Conservation (phyloP, 805 yeast species). For the Starmerella davenportii region DNA sequence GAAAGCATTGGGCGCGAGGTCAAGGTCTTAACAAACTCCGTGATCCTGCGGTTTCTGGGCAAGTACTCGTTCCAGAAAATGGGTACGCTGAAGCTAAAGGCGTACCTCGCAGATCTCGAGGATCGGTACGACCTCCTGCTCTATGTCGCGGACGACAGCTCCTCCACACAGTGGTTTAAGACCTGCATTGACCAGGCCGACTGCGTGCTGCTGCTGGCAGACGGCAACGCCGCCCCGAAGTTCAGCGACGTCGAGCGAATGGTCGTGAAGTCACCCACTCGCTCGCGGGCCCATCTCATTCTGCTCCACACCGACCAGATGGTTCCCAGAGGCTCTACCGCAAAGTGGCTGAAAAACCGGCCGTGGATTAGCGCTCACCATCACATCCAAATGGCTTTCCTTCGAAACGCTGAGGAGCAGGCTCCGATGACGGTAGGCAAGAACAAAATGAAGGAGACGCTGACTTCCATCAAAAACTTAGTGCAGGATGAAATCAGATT, state of each 20-base stretch:
- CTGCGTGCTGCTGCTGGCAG: conserved; percentile 75
- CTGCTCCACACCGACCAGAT: conserved; percentile 65
- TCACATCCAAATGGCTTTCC: conserved; percentile 55
- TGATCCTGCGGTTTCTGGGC: conserved; percentile 65
- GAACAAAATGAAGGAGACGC: conserved; percentile 9
- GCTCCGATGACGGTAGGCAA: conserved; percentile 17
- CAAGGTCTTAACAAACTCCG: conserved; percentile 65
- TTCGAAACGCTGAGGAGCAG: conserved; percentile 17
- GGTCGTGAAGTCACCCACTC: conserved; percentile 53
- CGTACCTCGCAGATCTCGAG: conserved; percentile 79
- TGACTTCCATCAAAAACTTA: conserved; percentile 14
- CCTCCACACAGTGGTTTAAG: conserved; percentile 73
- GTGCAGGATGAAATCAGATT: conserved; percentile 16
- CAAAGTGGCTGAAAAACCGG: conserved; percentile 65
- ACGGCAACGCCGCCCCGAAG: conserved; percentile 53
- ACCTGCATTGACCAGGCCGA: conserved; percentile 92
- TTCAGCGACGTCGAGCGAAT: conserved; percentile 76
- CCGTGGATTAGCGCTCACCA: conserved; percentile 89
- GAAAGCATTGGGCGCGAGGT: conserved; percentile 55
- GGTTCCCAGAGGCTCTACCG: conserved; percentile 73
- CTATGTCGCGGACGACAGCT: conserved; percentile 64
- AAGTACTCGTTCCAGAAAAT: conserved; percentile 82
- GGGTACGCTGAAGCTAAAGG: conserved; percentile 68
- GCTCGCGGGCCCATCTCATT: conserved; percentile 76
- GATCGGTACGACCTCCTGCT: conserved; percentile 76